These are phyloP conservation scores for Cairneyella variabilis DNA, from an alignment of 495 filamentous ascomycete species.

Conservation along the genomic window DNA sequence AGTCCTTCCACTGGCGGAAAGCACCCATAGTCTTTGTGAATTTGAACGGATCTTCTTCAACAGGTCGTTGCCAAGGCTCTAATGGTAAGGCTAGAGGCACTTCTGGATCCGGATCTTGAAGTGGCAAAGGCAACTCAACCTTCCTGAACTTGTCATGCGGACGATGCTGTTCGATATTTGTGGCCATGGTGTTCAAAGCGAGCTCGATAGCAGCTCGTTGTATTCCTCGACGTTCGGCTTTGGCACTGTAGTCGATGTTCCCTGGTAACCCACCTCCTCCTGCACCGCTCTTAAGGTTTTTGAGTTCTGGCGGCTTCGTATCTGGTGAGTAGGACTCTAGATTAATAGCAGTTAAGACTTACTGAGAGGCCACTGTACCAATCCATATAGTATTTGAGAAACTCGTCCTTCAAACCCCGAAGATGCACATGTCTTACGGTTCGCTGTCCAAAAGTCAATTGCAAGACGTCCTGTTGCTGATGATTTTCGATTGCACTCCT, in stretches of 20 bases:
- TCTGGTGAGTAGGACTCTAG: too few relatives aligned
- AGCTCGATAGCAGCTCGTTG: conserved; percentile 23
- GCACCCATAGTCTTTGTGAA: conserved; percentile 15
- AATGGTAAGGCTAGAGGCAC: conserved; percentile 16
- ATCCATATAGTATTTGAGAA: conserved; percentile 1
- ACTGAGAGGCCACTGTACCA: conserved; percentile 1
- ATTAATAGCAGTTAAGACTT: background rate
- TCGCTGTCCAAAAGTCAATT: background rate
- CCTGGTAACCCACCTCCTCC: background rate
- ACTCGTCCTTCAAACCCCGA: background rate
- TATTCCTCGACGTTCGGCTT: conserved; percentile 22
- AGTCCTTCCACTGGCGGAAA: conserved; percentile 14
- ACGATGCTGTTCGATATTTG: conserved; percentile 25
- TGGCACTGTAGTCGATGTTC: conserved; percentile 9
- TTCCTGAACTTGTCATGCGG: conserved; percentile 20
- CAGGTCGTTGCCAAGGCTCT: conserved; percentile 18
- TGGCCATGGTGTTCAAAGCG: conserved; percentile 15
- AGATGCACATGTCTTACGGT: background rate
- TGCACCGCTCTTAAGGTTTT: too few relatives aligned
- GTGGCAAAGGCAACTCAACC: conserved; percentile 4
- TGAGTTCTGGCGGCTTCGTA: too few relatives aligned
- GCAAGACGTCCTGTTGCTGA: too few relatives aligned
- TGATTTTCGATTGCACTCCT: too few relatives aligned
- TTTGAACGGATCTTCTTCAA: conserved; percentile 21
- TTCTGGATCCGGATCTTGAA: conserved; percentile 8